A percentile compares a stretch with the other conserved stretches of the same genome.
Evolutionary conservation across 495 filamentous ascomycete genomes (phyloP).

Genomic region (Aspergillus egyptiacus): DNA sequence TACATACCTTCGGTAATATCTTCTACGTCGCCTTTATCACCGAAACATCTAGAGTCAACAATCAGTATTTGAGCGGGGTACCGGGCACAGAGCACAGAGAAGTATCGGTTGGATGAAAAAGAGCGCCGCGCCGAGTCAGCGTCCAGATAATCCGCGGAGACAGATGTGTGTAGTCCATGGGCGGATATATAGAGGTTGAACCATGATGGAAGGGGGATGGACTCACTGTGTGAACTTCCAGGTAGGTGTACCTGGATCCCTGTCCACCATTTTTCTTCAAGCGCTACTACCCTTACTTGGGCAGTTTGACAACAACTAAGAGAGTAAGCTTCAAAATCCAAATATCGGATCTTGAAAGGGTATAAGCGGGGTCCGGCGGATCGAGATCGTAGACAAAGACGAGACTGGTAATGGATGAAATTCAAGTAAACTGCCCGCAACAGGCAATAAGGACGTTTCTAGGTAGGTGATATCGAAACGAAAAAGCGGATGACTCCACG

Average conservation of each 20-base stretch:
- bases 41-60: slow-evolving; percentile 73
- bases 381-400: slow-evolving; percentile 5
- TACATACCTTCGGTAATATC: slow-evolving; percentile 96
- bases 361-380: slow-evolving; percentile 17
- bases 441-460: background rate
- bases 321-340: slow-evolving; percentile 6
- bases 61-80: slow-evolving; percentile 7
- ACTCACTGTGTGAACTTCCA: slow-evolving; percentile 99
- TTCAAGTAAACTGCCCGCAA: slow-evolving; percentile 1
- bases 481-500: slow-evolving; percentile 9
- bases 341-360: slow-evolving; percentile 5
- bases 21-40: slow-evolving; percentile 98
- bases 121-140: too few species aligned
- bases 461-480: slow-evolving; percentile 6
- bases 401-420: slow-evolving; percentile 9
- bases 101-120: too few species aligned
- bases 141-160: too few species aligned
- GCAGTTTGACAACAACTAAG: slow-evolving; percentile 11
- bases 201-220: slow-evolving; percentile 9
- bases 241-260: slow-evolving; percentile 85
- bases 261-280: slow-evolving; percentile 85
- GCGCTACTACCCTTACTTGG: slow-evolving; percentile 27
- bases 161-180: too few species aligned
- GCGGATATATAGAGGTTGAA: too few species aligned
- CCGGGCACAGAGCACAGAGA: background rate